A percentile compares a stretch with the other conserved stretches of the same genome.
These are phyloP conservation scores for Pseudocercospora fijiensis DNA, from an alignment of 2,329 filamentous ascomycete genomes.

Conservation along the genomic window DNA sequence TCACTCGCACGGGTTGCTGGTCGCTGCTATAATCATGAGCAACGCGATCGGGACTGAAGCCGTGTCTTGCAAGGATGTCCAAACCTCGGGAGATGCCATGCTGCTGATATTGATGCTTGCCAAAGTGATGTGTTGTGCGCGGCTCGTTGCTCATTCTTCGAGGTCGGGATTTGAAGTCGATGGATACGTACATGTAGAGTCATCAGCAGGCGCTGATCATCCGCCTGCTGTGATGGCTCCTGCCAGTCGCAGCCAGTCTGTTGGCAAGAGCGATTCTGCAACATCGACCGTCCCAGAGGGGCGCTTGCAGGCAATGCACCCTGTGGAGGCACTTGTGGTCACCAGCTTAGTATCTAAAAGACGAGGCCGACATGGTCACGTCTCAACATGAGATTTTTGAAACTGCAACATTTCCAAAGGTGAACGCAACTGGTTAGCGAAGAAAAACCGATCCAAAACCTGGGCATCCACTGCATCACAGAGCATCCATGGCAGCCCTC, in stretches of 20 bases:
- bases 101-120: neutral
- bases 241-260: neutral
- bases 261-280: neutral
- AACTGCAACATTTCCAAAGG: neutral
- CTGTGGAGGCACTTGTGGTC: neutral
- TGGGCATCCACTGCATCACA: conserved; percentile 3
- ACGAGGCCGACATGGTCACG: neutral
- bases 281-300: neutral
- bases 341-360: neutral
- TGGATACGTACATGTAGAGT: neutral
- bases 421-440: neutral
- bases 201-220: neutral
- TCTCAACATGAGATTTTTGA: neutral
- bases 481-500: conserved; percentile 51
- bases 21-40: neutral
- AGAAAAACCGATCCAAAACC: neutral
- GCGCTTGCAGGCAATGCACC: neutral
- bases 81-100: neutral
- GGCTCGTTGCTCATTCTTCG: neutral
- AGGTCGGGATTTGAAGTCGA: neutral
- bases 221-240: neutral
- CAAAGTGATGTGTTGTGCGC: neutral
- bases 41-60: neutral
- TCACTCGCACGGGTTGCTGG: neutral
- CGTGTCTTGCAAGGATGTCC: neutral